Base-by-base conservation (phyloP, 169 alveolate species). In the Nephromyces sp. region DNA sequence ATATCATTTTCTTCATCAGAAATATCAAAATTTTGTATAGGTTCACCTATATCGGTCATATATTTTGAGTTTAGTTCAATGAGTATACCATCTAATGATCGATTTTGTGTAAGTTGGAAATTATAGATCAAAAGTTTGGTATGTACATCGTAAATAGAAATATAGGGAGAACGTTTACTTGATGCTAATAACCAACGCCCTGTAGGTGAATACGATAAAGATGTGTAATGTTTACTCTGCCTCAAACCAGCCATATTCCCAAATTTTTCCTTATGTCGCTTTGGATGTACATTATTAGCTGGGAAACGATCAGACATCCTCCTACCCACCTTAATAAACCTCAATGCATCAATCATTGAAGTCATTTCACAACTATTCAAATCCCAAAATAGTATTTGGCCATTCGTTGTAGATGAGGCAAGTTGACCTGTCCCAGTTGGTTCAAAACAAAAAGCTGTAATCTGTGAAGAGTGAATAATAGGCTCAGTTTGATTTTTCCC, bases 401-500 rank as follows among this genome's bases (percentile, higher is more conserved):
- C 92, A 5, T 80, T 77, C 28, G 71, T 65, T 4, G 72, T 35
- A 4, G 84, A 73, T 6, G 87, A 86, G 0, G 93, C 92, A n/a
- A 84, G 78, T 57, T 85, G 73, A 68, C 88, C 93, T 74, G 88
- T 89, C 27, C 92, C 94, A 74, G 89, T 75, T 3, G 92, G 91
- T 25, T 84, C 87, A 65, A 88, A 80, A 57, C 88, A 92, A 15
- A 92, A 63, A n/a, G 93, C 75, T 21, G 89, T 71, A 1, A 92
- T 93, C 68, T 87, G 90, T 2, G 90, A 80, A 52, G 86, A 77
- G 66, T 90, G 93, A 57, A 68, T 74, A 53, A 92, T 75, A 2
- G 90, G 82, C 74, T 94, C 98, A 51, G 90, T 83, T 2, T 85
- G 82, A 27, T 89, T 87, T 74, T 91, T 91, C 1, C 75, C 51